Evolutionary conservation across 805 yeast genomes (phyloP).

Genomic region (Saccharomycopsis vini): DNA sequence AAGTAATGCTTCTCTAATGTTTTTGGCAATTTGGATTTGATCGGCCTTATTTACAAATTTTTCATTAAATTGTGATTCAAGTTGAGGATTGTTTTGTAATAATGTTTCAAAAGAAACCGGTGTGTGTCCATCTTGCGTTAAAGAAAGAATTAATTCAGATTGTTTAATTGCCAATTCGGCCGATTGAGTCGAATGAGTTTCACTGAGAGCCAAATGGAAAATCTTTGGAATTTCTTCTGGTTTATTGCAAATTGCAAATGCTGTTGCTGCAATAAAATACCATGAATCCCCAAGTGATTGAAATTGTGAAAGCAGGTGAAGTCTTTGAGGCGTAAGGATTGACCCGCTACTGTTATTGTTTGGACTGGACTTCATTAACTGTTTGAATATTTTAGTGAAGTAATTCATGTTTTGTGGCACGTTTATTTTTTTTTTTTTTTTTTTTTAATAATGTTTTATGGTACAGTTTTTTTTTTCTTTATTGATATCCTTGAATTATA

Average conservation of each 20-base stretch:
- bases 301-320: conserved; percentile 44
- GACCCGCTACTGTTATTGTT: no score
- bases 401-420: no score
- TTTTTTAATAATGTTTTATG: background rate
- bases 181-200: background rate
- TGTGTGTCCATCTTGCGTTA: conserved; percentile 13
- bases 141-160: background rate
- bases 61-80: background rate
- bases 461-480: no score
- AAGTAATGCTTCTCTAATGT: conserved; percentile 67
- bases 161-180: conserved; percentile 19
- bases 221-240: conserved; percentile 74
- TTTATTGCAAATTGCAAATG: conserved; percentile 70
- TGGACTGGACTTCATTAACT: no score
- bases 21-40: conserved; percentile 34
- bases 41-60: conserved; percentile 10
- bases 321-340: conserved; percentile 48
- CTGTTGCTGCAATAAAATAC: conserved; percentile 74
- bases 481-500: no score
- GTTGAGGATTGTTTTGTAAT: no score
- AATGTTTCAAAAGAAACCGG: conserved; percentile 14
- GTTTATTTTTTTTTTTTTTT: no score
- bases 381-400: background rate
- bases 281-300: conserved; percentile 51
- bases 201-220: conserved; percentile 53